phyloP scores from a whole-genome alignment of 164 flowering plant genomes.

The Piper betle region DNA sequence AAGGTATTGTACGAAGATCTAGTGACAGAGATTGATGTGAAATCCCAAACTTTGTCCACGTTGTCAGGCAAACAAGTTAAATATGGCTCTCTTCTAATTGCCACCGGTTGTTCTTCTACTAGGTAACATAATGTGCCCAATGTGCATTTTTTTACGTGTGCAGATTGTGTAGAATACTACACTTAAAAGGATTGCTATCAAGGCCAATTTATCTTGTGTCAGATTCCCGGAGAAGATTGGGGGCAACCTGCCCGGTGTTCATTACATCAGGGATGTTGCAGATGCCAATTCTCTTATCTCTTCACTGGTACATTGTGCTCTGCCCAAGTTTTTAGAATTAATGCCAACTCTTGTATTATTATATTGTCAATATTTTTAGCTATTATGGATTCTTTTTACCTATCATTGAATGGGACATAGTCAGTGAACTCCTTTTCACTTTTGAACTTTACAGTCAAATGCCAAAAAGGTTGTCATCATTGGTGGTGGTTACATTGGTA shows the following conservation, averaged over 20 bases:
- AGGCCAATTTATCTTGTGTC: conserved; percentile 13
- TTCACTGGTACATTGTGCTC: conserved; percentile 42
- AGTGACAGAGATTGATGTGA: conserved; percentile 45
- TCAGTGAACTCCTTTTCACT: background rate
- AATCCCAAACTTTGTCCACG: conserved; percentile 65
- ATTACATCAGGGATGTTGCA: conserved; percentile 89
- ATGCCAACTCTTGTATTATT: no score
- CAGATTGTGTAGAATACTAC: background rate
- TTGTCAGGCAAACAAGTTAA: conserved; percentile 68
- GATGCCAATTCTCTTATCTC: conserved; percentile 84
- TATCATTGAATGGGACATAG: no score
- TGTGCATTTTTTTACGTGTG: background rate
- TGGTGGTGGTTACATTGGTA: conserved; percentile 98
- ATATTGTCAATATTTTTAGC: no score
- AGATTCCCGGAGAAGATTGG: conserved; percentile 94
- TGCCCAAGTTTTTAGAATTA: background rate
- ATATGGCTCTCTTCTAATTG: conserved; percentile 80
- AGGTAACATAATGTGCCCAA: conserved; percentile 29
- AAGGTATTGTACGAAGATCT: conserved; percentile 87
- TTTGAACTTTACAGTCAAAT: conserved; percentile 29
- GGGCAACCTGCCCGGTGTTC: conserved; percentile 85
- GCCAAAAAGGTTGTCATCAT: conserved; percentile 70
- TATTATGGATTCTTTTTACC: no score
- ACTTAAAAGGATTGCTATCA: background rate
- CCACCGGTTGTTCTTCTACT: conserved; percentile 79